A percentile compares a stretch with the other conserved stretches of the same genome.
Conservation (phyloP, 305 asterid genomes). For the Ilex paraguariensis region DNA sequence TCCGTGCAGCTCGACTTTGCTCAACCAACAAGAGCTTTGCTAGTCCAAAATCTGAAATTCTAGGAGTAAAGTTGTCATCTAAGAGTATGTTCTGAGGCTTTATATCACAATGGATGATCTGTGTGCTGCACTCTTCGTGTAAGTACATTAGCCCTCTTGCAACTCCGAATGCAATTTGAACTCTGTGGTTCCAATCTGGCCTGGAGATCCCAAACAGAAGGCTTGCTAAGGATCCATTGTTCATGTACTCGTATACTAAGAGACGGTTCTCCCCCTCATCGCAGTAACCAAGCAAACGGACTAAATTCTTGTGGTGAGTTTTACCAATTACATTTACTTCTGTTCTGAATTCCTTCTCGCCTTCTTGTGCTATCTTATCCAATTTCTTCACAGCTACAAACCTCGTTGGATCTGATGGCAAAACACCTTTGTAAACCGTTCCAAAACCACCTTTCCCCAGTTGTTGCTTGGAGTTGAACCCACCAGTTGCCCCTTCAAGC, state of each 20-base stretch:
- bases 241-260: constrained; percentile 38
- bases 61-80: constrained; percentile 23
- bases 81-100: constrained; percentile 40
- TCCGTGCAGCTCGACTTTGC: constrained; percentile 24
- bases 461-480: constrained; percentile 19
- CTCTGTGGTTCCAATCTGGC: constrained; percentile 31
- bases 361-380: constrained; percentile 19
- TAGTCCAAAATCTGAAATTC: constrained; percentile 34
- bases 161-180: constrained; percentile 24
- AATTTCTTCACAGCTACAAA: constrained; percentile 29
- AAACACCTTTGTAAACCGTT: constrained; percentile 23
- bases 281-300: constrained; percentile 32
- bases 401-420: constrained; percentile 1
- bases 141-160: constrained; percentile 36
- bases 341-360: constrained; percentile 32
- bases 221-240: constrained; percentile 27
- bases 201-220: constrained; percentile 20
- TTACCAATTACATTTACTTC: constrained; percentile 32
- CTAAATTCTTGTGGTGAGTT: constrained; percentile 41
- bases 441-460: constrained; percentile 33
- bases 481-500: constrained; percentile 30
- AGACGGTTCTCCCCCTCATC: constrained; percentile 26
- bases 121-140: constrained; percentile 40
- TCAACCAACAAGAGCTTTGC: constrained; percentile 30
- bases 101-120: constrained; percentile 41